These are phyloP conservation scores for Polychaeton citri DNA, from an alignment of 2,329 filamentous ascomycete genomes.

Conservation along the genomic window DNA sequence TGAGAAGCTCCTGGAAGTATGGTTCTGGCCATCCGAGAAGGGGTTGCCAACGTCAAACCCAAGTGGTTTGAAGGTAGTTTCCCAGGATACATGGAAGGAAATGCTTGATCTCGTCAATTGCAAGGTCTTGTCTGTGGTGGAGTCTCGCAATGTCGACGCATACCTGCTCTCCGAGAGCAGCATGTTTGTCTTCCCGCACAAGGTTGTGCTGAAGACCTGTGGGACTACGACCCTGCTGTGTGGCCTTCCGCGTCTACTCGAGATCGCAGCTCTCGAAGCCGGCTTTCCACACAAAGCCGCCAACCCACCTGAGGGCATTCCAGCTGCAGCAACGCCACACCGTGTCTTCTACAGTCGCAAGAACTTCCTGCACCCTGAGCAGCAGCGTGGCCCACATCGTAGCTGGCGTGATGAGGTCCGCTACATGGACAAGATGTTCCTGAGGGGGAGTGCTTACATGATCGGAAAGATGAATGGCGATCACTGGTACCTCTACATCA, in stretches of 20 bases:
- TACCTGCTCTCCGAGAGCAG: slow-evolving; percentile 97
- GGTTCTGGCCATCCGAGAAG: slow-evolving; percentile 75
- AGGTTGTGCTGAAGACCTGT: slow-evolving; percentile 96
- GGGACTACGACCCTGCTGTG: slow-evolving; percentile 89
- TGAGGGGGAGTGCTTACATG: slow-evolving; percentile 93
- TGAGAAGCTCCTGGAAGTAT: slow-evolving; percentile 96
- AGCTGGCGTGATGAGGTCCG: slow-evolving; percentile 97
- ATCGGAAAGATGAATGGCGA: slow-evolving; percentile 99
- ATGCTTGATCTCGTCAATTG: slow-evolving; percentile 98
- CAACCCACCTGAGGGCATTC: slow-evolving; percentile 50
- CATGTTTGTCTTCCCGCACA: slow-evolving; percentile 99
- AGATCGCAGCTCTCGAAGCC: slow-evolving; percentile 75
- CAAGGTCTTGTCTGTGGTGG: slow-evolving; percentile 88
- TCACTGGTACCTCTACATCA: slow-evolving; percentile 98
- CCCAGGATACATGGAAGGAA: slow-evolving; percentile 75
- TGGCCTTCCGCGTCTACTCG: slow-evolving; percentile 78
- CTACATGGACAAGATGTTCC: slow-evolving; percentile 82
- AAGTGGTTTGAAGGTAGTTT: slow-evolving; percentile 73
- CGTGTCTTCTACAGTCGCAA: slow-evolving; percentile 98
- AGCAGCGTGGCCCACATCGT: slow-evolving; percentile 84
- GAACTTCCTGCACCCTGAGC: slow-evolving; percentile 92
- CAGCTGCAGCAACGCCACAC: slow-evolving; percentile 73
- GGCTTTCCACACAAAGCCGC: slow-evolving; percentile 78
- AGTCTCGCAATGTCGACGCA: slow-evolving; percentile 87
- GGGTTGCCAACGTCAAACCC: slow-evolving; percentile 58